Evolutionary conservation across 164 flowering plant genomes (phyloP).

Genomic region (Vitis riparia): DNA sequence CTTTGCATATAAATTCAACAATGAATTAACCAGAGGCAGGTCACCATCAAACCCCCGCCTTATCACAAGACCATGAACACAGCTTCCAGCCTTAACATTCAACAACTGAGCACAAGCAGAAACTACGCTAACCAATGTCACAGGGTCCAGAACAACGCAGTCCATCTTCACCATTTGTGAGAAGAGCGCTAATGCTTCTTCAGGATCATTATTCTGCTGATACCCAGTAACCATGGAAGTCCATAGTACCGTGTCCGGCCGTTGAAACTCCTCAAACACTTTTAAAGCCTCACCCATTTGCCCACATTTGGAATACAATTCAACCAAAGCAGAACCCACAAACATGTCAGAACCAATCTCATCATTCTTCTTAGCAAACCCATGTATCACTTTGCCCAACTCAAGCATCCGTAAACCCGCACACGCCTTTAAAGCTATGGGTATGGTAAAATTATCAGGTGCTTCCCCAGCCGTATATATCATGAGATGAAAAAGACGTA

Average conservation of each 20-base stretch:
- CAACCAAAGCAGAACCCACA: conserved; percentile 58
- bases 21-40: conserved; percentile 39
- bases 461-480: conserved; percentile 1
- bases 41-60: conserved; percentile 32
- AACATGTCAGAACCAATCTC: conserved; percentile 35
- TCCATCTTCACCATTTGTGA: conserved; percentile 34
- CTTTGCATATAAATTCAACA: conserved; percentile 58
- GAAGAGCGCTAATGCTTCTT: conserved; percentile 43
- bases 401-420: conserved; percentile 25
- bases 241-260: conserved; percentile 62
- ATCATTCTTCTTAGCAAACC: conserved; percentile 35
- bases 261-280: conserved; percentile 44
- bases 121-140: conserved; percentile 53
- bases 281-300: conserved; percentile 38
- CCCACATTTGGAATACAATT: conserved; percentile 56
- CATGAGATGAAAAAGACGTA: conserved; percentile 37
- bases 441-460: conserved; percentile 41
- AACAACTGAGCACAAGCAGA: conserved; percentile 48
- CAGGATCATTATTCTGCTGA: conserved; percentile 43
- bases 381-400: conserved; percentile 48
- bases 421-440: conserved; percentile 58
- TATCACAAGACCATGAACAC: conserved; percentile 47
- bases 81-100: conserved; percentile 32
- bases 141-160: conserved; percentile 27
- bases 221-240: conserved; percentile 59